Evolutionary conservation across 306 rosid genomes (phyloP), one percentile per base, ranked within the genome.

Genomic region (Astragalus glycyphyllos): DNA sequence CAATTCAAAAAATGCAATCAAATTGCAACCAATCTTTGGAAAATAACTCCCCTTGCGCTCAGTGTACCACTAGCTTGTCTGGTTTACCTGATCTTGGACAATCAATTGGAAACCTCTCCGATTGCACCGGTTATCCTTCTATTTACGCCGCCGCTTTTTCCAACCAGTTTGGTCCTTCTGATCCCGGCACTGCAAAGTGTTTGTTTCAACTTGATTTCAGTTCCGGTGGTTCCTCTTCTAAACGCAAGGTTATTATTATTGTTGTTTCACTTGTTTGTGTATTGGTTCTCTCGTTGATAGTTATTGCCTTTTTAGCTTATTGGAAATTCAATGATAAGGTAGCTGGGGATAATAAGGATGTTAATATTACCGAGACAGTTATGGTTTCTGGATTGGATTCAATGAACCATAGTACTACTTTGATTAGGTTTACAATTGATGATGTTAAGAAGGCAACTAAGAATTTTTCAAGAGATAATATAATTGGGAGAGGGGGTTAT

Each of bases 401-500:
- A 0, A 90, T 94, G 58, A 66, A 83, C 5, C 92, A 85, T 15
- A 91, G 97, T 47, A 85, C 96, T 2, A 88, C 84, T 65, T 58
- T 94, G 82, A 75, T 86, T 11, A 91, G 81, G 65, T 94, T 85
- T 53, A 58, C 81, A 0, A 83, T 89, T 23, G 99, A 94, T 0
- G 97, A 89, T 49, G 75, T 94, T 40, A 87, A 80, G 82, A 81
- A 85, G 55, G 92, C 96, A 0, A 94, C 99, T 0, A 83, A 80
- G 84, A 84, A 83, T 72, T 94, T 94, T 65, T 71, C 89, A 0
- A 85, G 91, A 75, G 96, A 89, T 5, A 60, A 72, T 64, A 84
- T 94, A 26, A 76, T 94, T 35, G 98, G 99, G 31, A 86, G 84
- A 74, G 99, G 99, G 11, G 99, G 99, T 8, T 94, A 89, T 72